Evolutionary conservation across 2,329 filamentous ascomycete genomes (phyloP).

Genomic region (Massarina eburnea): DNA sequence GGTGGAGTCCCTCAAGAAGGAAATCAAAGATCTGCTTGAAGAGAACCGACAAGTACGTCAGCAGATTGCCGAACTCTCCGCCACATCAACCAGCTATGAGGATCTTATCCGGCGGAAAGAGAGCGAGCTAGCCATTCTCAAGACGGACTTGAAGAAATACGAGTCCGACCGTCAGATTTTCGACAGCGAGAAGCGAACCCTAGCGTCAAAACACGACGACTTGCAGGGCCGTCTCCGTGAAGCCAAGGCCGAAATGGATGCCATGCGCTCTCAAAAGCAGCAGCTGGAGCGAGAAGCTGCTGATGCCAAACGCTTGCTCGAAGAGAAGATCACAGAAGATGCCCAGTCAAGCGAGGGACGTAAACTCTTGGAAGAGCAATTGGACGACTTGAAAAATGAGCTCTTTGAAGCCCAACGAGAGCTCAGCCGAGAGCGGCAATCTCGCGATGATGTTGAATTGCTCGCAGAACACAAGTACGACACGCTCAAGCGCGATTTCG

Average conservation of each 20-base stretch:
- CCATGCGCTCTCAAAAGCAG: constrained; percentile 78
- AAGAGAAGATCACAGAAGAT: constrained; percentile 88
- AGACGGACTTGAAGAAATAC: constrained; percentile 79
- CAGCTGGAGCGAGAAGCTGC: constrained; percentile 86
- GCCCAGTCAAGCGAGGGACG: constrained; percentile 77
- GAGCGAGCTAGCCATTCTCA: constrained; percentile 83
- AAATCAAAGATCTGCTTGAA: constrained; percentile 73
- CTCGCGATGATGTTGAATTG: constrained; percentile 87
- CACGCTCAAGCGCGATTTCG: constrained; percentile 79
- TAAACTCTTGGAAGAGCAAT: constrained; percentile 81
- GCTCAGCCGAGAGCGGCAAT: constrained; percentile 87
- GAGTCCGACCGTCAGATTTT: constrained; percentile 78
- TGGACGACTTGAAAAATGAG: constrained; percentile 82
- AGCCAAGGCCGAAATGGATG: constrained; percentile 83
- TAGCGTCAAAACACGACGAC: constrained; percentile 77
- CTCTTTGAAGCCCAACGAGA: constrained; percentile 85
- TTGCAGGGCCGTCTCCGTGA: constrained; percentile 76
- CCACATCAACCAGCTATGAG: constrained; percentile 92
- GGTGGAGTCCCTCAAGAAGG: constrained; percentile 69
- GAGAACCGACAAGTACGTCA: constrained; percentile 83
- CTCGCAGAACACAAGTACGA: constrained; percentile 87
- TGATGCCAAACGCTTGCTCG: constrained; percentile 82
- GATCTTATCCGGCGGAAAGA: constrained; percentile 92
- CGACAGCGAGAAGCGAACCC: constrained; percentile 73
- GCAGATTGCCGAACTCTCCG: constrained; percentile 82